Percentiles rank a stretch among this genome's conserved stretches.
Evolutionary conservation across 2,329 filamentous ascomycete genomes (phyloP).

Genomic region (Ascochyta viciae-villosae): DNA sequence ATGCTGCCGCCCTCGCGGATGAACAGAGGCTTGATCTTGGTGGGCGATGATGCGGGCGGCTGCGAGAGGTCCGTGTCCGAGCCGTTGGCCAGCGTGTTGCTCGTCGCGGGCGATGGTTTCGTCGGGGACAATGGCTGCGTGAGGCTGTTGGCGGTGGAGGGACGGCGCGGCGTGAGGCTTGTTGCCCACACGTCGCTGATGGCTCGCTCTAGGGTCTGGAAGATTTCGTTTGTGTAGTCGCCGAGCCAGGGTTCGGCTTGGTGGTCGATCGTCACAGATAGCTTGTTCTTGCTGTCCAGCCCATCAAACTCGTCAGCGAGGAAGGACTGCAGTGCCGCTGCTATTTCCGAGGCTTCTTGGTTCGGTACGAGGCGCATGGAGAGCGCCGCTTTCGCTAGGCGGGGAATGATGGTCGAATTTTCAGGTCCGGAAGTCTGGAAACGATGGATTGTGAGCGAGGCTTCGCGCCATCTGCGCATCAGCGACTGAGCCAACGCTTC

Average conservation of each 20-base stretch:
- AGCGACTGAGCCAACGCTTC: constrained; percentile 80
- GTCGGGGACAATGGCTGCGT: constrained; percentile 11
- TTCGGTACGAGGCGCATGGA: constrained; percentile 93
- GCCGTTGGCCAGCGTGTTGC: constrained; percentile 58
- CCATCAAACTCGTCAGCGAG: constrained; percentile 73
- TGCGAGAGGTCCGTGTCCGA: constrained; percentile 20
- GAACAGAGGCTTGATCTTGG: constrained; percentile 73
- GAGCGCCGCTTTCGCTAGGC: constrained; percentile 84
- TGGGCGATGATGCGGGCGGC: constrained; percentile 7
- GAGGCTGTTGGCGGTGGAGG: background rate
- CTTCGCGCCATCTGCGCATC: constrained; percentile 94
- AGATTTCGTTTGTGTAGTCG: constrained; percentile 88
- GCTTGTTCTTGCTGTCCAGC: constrained; percentile 79
- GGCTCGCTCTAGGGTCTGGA: constrained; percentile 84
- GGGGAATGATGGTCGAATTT: constrained; percentile 89
- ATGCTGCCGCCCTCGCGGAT: constrained; percentile 97
- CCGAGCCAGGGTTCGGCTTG: constrained; percentile 96
- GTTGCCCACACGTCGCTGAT: constrained; percentile 85
- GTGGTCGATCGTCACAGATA: constrained; percentile 87
- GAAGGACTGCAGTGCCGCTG: constrained; percentile 70
- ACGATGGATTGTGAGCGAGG: constrained; percentile 90
- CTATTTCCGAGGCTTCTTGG: constrained; percentile 83
- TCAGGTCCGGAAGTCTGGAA: constrained; percentile 89
- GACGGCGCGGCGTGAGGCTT: constrained; percentile 39
- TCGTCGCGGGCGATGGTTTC: constrained; percentile 55